Base-by-base conservation (phyloP, 257 asterid species). In the Nicotiana otophora region DNA sequence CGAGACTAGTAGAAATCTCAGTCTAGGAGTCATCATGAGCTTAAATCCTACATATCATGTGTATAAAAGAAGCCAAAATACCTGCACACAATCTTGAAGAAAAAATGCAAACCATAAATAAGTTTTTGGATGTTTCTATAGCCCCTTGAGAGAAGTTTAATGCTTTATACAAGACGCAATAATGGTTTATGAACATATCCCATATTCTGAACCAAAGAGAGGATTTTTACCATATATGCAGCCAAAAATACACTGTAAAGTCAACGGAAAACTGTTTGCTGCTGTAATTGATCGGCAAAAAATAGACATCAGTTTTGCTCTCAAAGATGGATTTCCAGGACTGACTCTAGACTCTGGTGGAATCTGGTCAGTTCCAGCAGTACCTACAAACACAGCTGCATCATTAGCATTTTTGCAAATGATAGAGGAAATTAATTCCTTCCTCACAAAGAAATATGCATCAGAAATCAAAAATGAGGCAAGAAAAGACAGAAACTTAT, bases 231-330 rank as follows among this genome's bases (percentile, higher is more conserved):
- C 99, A 75, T 91, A 96, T 76, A 94, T 89, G 88, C 98, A 96
- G 81, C 97, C 92, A 86, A 96, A 94, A 84, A 96, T 96, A 91
- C 98, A 96, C 88, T 93, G 99, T 86, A 96, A 87, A 83, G 98
- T 93, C 84, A 92, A 90, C 53, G 99, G 99, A 84, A 96, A 96
- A 88, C 95, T 88, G 85, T 94, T 96, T 46, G 99, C 97, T 48
- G 99, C 97, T 60, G 94, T 84, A 80, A 96, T 91, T 63, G 99
- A 96, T 84, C 97, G 95, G 89, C 97, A 94, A 87, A 96, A 94
- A 48, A 91, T 84, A 84, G 98, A 91, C 97, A 96, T 88, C 85
- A 96, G 89, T 88, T 87, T 88, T 87, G 89, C 90, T 89, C 94
- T 91, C 86, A 96, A 83, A 84, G 98, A 86, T 62, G 90, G 84